Conservation (phyloP, 495 filamentous ascomycete species). For the Penicillium robsamsonii region DNA sequence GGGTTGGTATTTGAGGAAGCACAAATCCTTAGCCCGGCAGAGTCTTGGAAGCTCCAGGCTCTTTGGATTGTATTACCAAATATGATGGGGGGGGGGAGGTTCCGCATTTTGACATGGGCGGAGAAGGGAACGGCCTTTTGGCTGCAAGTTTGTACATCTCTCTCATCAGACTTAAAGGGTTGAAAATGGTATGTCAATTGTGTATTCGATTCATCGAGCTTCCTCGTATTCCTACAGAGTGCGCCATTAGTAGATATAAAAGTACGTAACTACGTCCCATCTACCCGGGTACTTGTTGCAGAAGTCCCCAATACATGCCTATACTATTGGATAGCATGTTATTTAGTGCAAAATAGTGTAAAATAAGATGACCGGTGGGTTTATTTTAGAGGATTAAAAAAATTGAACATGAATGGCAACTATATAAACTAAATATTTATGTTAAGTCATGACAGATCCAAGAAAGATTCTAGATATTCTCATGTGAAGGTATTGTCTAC, state of each 20-base stretch:
- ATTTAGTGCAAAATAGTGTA: neutral
- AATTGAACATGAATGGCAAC: neutral
- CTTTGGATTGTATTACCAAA: constrained; percentile 6
- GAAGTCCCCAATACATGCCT: neutral
- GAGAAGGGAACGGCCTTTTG: neutral
- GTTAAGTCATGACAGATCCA: too few relatives aligned
- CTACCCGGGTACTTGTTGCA: neutral
- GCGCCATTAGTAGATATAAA: neutral
- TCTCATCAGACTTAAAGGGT: neutral
- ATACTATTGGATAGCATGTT: neutral
- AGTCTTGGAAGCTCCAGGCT: neutral
- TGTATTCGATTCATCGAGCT: neutral
- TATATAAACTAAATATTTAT: neutral
- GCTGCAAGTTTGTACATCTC: neutral
- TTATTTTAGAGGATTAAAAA: neutral
- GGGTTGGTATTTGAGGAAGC: neutral
- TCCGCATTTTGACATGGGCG: constrained; percentile 7
- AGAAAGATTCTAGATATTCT: neutral
- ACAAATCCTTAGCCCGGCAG: neutral
- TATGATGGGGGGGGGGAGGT: neutral
- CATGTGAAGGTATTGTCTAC: neutral
- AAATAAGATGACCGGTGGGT: neutral
- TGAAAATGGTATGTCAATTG: neutral
- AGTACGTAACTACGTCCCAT: neutral
- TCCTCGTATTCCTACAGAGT: neutral